Evolutionary conservation across 1,139 yeast species (phyloP).

Genomic region (Yamadazyma kanchanaburiensis): DNA sequence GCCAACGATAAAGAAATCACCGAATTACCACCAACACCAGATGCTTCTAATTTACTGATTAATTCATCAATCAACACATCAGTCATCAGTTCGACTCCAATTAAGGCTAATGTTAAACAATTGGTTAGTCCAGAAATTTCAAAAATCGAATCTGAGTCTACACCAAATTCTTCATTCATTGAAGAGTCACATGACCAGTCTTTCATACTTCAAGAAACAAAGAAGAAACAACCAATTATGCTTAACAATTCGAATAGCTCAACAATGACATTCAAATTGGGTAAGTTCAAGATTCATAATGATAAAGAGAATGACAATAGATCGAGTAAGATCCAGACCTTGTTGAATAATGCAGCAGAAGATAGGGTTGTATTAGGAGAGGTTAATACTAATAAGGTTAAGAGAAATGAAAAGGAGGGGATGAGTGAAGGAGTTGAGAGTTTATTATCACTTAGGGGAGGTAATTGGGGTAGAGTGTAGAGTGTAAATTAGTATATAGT

Average conservation of each 20-base stretch:
- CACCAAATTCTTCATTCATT: conserved; percentile 18
- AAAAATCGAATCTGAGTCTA: conserved; percentile 15
- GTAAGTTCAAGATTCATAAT: conserved; percentile 13
- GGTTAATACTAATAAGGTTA: conserved; percentile 15
- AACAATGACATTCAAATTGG: conserved; percentile 41
- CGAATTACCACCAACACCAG: conserved; percentile 42
- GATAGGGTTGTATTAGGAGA: conserved; percentile 28
- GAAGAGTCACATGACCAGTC: conserved; percentile 18
- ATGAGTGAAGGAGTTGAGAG: conserved; percentile 38
- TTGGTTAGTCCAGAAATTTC: conserved; percentile 23
- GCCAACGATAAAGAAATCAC: conserved; percentile 41
- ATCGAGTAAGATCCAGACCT: conserved; percentile 14
- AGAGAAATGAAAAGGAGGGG: conserved; percentile 7
- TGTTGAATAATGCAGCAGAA: conserved; percentile 17
- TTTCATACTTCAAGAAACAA: conserved; percentile 25
- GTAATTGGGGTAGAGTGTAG: too few species aligned
- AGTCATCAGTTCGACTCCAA: conserved; percentile 21
- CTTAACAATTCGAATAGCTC: conserved; percentile 30
- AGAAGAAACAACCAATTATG: conserved; percentile 36
- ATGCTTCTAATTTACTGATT: conserved; percentile 5
- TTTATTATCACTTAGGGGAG: conserved; percentile 41
- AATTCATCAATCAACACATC: conserved; percentile 8
- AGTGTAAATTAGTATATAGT: neutral
- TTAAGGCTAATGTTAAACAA: conserved; percentile 23
- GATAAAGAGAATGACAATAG: conserved; percentile 14